Evolutionary conservation across 2,329 filamentous ascomycete species (phyloP).

Genomic region (Zymoseptoria tritici): DNA sequence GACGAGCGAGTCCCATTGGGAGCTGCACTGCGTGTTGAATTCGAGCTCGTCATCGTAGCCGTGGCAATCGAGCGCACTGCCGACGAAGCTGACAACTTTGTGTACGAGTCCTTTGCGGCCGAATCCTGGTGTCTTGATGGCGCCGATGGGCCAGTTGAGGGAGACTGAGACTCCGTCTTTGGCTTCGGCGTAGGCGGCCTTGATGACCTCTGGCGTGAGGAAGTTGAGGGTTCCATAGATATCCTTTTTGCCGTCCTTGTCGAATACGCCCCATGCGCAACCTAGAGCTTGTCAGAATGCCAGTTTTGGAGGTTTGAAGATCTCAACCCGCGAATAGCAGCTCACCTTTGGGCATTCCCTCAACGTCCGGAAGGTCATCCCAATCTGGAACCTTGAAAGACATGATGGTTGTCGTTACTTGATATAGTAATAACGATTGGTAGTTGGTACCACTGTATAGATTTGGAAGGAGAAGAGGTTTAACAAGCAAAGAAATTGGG

Average conservation of each 20-base stretch:
- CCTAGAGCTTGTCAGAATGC: conserved; percentile 13
- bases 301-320: neutral
- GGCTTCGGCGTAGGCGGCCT: conserved; percentile 37
- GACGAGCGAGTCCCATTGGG: conserved; percentile 42
- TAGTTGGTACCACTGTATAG: neutral
- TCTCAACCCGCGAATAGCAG: neutral
- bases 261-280: conserved; percentile 39
- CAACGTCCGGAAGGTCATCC: conserved; percentile 34
- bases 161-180: conserved; percentile 36
- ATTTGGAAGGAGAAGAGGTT: neutral
- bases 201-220: conserved; percentile 38
- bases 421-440: neutral
- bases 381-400: conserved; percentile 33
- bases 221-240: conserved; percentile 40
- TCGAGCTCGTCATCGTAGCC: conserved; percentile 40
- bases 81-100: conserved; percentile 28
- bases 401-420: neutral
- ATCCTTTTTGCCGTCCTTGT: conserved; percentile 39
- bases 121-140: conserved; percentile 33
- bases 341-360: conserved; percentile 35
- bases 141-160: conserved; percentile 33
- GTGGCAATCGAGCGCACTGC: conserved; percentile 30
- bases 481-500: neutral
- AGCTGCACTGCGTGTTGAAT: conserved; percentile 41
- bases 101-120: conserved; percentile 30